These are phyloP conservation scores for Plasmodium billcollinsi DNA, from an alignment of 169 alveolate genomes.

Conservation along the genomic window DNA sequence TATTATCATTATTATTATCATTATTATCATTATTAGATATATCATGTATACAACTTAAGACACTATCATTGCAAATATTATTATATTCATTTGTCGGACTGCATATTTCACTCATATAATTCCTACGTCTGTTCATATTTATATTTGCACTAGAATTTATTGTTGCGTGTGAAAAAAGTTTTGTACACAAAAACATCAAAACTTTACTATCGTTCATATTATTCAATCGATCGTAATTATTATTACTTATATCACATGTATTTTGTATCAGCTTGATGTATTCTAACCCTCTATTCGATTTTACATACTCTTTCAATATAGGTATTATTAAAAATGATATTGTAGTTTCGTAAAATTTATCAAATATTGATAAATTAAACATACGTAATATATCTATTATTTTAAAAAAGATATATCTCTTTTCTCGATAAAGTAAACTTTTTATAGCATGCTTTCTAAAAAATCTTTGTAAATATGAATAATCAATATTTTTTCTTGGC, in stretches of 20 bases:
- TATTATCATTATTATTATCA: neutral
- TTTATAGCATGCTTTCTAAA: constrained; percentile 23
- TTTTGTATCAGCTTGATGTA: neutral
- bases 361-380: constrained; percentile 1
- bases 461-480: constrained; percentile 22
- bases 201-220: constrained; percentile 1
- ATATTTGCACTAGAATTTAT: neutral
- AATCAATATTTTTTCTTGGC: neutral
- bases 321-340: constrained; percentile 31
- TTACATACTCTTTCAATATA: constrained; percentile 22
- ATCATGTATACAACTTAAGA: neutral
- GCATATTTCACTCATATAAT: too few species aligned
- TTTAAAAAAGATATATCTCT: constrained; percentile 52
- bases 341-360: constrained; percentile 22
- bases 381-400: constrained; percentile 12
- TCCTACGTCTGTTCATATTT: too few species aligned
- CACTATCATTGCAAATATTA: too few species aligned
- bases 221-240: too few species aligned
- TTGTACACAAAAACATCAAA: constrained; percentile 17
- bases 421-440: constrained; percentile 41
- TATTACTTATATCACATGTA: neutral
- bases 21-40: neutral
- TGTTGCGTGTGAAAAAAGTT: constrained; percentile 8
- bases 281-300: neutral
- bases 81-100: too few species aligned